Evolutionary conservation across 768 basidiomycete genomes (phyloP).

Genomic region (Leccinum rimulosum): DNA sequence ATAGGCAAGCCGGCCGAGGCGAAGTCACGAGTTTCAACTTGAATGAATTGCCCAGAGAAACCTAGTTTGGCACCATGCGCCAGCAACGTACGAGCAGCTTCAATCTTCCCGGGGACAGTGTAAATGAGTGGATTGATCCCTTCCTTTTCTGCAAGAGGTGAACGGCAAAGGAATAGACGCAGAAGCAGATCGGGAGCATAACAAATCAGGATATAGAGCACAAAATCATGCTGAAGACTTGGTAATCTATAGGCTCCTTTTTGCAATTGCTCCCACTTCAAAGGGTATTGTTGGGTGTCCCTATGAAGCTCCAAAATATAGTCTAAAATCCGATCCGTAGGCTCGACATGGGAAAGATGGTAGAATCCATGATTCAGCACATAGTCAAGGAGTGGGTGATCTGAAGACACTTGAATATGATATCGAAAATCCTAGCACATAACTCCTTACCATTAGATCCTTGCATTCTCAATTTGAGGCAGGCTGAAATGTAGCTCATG

Average conservation of each 20-base stretch:
- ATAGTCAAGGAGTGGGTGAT: neutral
- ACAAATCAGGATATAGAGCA: neutral
- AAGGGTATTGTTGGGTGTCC: neutral
- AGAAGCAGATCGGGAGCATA: neutral
- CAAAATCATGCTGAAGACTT: no score
- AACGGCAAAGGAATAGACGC: neutral
- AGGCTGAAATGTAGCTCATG: neutral
- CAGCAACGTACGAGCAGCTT: neutral
- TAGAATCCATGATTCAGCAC: neutral
- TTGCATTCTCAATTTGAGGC: neutral
- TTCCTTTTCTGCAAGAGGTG: neutral
- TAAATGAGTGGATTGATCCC: neutral
- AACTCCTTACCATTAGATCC: neutral
- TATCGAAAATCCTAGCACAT: neutral
- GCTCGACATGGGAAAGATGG: neutral
- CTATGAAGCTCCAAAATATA: neutral
- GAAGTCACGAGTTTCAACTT: no score
- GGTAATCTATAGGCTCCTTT: no score
- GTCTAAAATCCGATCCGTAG: neutral
- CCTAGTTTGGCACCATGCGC: neutral
- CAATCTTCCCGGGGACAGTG: rapidly evolving
- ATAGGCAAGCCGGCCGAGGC: neutral
- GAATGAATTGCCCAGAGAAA: neutral
- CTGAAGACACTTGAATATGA: neutral
- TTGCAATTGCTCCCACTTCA: neutral